Percentiles rank a stretch among this genome's conserved stretches.
These are phyloP conservation scores for Cytospora paraplurivora DNA, from an alignment of 2,329 filamentous ascomycete species.

Conservation along the genomic window DNA sequence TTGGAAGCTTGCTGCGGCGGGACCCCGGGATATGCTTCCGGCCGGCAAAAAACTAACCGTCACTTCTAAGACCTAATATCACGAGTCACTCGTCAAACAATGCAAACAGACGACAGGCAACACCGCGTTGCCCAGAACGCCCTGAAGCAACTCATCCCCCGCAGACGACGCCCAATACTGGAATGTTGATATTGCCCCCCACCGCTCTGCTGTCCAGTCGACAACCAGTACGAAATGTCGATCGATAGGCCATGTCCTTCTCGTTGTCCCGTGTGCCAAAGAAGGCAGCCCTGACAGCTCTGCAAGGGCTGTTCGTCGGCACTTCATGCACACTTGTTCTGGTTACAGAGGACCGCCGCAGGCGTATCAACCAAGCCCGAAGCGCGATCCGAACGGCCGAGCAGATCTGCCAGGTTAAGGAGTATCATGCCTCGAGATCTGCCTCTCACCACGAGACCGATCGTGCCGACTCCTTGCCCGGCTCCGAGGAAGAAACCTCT, in stretches of 20 bases:
- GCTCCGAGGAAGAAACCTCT: slow-evolving; percentile 11
- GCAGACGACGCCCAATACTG: slow-evolving; percentile 4
- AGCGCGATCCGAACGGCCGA: slow-evolving; percentile 44
- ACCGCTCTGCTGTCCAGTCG: slow-evolving; percentile 21
- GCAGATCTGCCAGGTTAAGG: slow-evolving; percentile 42
- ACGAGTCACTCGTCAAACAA: slow-evolving; percentile 9
- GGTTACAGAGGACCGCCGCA: slow-evolving; percentile 48
- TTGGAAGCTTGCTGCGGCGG: not conserved
- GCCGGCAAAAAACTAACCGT: slow-evolving; percentile 12
- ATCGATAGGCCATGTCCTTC: slow-evolving; percentile 35
- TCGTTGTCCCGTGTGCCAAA: slow-evolving; percentile 47
- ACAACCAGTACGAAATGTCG: slow-evolving; percentile 29
- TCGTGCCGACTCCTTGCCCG: not conserved
- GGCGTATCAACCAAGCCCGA: slow-evolving; percentile 46
- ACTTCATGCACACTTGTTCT: slow-evolving; percentile 49
- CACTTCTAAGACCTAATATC: not conserved
- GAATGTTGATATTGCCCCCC: slow-evolving; percentile 13
- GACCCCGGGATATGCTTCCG: not conserved
- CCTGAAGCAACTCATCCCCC: not conserved
- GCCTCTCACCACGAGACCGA: slow-evolving; percentile 25
- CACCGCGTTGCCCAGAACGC: not conserved
- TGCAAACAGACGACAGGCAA: slow-evolving; percentile 7
- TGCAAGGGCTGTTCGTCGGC: slow-evolving; percentile 48
- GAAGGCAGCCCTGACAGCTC: slow-evolving; percentile 47
- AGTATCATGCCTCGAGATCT: slow-evolving; percentile 41